phyloP scores from a whole-genome alignment of 345 rosid genomes.

The Arabidopsis arenosa region DNA sequence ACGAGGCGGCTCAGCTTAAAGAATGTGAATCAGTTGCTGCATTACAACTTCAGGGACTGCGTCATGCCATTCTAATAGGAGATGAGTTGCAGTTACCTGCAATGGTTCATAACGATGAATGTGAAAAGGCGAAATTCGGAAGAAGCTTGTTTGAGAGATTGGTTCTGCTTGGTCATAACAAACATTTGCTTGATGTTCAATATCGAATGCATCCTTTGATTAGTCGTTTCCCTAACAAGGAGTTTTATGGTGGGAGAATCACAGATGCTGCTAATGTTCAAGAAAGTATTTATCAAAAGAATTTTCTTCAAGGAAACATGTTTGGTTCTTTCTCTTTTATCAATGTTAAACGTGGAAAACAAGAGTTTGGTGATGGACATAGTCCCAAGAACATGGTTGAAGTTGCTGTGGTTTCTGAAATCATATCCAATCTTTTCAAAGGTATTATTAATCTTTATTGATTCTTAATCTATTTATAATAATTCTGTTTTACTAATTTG shows the following conservation, averaged over 20 bases:
- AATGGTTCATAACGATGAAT: constrained; percentile 49
- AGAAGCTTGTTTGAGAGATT: constrained; percentile 76
- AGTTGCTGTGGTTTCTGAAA: not conserved
- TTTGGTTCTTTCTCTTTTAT: constrained; percentile 52
- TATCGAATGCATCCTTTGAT: constrained; percentile 81
- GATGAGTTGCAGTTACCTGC: constrained; percentile 57
- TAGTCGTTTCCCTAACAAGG: constrained; percentile 56
- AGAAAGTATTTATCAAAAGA: constrained; percentile 37
- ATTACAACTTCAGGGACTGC: constrained; percentile 48
- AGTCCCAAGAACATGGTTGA: constrained; percentile 7
- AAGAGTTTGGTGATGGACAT: constrained; percentile 9
- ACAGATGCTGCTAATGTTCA: constrained; percentile 51
- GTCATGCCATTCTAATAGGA: constrained; percentile 51
- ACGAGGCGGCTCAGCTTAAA: constrained; percentile 61
- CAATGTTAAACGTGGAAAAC: constrained; percentile 34
- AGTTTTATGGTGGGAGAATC: constrained; percentile 52
- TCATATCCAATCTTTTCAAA: constrained; percentile 41
- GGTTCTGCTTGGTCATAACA: constrained; percentile 49
- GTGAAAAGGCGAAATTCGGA: constrained; percentile 49
- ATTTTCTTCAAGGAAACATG: constrained; percentile 46
- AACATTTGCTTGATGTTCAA: constrained; percentile 58
- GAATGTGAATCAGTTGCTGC: constrained; percentile 57
- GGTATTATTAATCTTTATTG: constrained; percentile 28
- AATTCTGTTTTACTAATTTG: too few species aligned
- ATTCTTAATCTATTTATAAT: too few species aligned